Percentiles rank a stretch among this genome's conserved stretches.
phyloP scores from a whole-genome alignment of 208 protist genomes.

The Wallacemonas sp. region DNA sequence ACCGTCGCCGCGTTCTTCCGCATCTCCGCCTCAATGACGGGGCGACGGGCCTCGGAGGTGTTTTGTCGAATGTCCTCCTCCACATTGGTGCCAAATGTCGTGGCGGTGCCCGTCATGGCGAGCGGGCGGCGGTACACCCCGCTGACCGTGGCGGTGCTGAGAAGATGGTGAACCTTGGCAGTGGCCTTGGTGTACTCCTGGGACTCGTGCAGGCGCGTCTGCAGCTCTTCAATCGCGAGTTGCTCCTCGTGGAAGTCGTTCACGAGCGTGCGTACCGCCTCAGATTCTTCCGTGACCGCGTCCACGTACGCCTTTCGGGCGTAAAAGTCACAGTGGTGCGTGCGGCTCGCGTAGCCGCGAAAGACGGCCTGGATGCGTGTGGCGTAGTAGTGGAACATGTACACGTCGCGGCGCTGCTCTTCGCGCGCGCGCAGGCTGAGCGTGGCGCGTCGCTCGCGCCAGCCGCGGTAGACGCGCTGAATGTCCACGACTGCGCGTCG shows the following conservation, averaged over 20 bases:
- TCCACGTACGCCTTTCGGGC: conserved; percentile 58
- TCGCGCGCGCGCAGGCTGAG: conserved; percentile 9
- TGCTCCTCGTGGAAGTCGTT: conserved; percentile 29
- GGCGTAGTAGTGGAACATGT: conserved; percentile 72
- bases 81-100: conserved; percentile 41
- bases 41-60: conserved; percentile 24
- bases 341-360: conserved; percentile 55
- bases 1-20: conserved; percentile 16
- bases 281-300: conserved; percentile 31
- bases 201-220: conserved; percentile 9
- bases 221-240: conserved; percentile 15
- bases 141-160: conserved; percentile 51
- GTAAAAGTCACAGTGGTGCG: conserved; percentile 61
- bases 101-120: conserved; percentile 4
- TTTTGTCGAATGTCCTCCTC: conserved; percentile 53
- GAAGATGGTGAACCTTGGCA: conserved; percentile 46
- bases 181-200: conserved; percentile 38
- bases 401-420: conserved; percentile 21
- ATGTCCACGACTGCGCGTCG: conserved; percentile 30
- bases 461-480: conserved; percentile 64
- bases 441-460: conserved; percentile 33
- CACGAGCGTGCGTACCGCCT: conserved; percentile 31
- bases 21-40: conserved; percentile 18
- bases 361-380: conserved; percentile 72
- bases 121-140: conserved; percentile 44